Percentiles rank a stretch among this genome's conserved stretches.
phyloP scores from a whole-genome alignment of 2,329 filamentous ascomycete species.

The Nemania sp. region DNA sequence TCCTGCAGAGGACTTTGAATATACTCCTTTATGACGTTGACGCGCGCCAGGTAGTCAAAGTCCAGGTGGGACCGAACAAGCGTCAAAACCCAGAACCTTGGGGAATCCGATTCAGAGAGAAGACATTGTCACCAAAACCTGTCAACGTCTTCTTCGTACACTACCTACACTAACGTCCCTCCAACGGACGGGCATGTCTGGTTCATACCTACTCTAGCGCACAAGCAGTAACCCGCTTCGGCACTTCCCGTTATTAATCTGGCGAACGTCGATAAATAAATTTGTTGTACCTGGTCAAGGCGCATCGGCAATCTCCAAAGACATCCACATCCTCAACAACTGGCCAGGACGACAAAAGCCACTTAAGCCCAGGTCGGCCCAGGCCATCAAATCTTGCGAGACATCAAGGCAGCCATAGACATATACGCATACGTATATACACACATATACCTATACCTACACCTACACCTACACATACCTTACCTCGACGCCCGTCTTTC shows the following conservation, averaged over 20 bases:
- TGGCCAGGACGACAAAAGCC: slow-evolving; percentile 3
- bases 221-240: slow-evolving; percentile 8
- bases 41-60: not conserved
- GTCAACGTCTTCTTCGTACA: not conserved
- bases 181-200: not conserved
- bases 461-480: not conserved
- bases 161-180: too few species aligned
- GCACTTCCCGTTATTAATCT: slow-evolving; percentile 15
- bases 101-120: too few species aligned
- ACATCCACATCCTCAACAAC: not conserved
- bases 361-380: not conserved
- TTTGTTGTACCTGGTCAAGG: not conserved
- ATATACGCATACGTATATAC: too few species aligned
- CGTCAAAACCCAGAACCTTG: too few species aligned
- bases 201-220: not conserved
- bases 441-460: not conserved
- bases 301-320: slow-evolving; percentile 18
- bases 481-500: too few species aligned
- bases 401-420: not conserved
- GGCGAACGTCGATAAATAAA: not conserved
- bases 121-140: too few species aligned
- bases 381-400: too few species aligned
- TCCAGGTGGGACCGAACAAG: too few species aligned
- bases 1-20: not conserved
- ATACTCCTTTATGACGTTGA: slow-evolving; percentile 13